Base-by-base conservation (phyloP, 2,329 filamentous ascomycete genomes). In the Cordyceps cicadae region DNA sequence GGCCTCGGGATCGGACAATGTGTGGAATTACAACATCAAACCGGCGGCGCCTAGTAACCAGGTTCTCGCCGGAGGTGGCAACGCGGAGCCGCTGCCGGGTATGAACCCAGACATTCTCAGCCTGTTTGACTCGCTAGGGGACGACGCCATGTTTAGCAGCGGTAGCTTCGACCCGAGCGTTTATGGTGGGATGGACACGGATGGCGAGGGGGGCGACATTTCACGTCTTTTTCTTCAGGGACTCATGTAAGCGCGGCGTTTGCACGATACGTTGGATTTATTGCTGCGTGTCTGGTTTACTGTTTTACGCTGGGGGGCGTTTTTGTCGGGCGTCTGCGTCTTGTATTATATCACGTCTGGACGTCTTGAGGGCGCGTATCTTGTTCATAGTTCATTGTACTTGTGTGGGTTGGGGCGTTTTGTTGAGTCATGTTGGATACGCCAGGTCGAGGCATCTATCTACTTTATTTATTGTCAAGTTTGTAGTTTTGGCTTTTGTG, bases 21-120 rank as follows among this genome's bases (percentile, higher is more conserved):
- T 19, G 32, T 41, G 51, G 54, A 57, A 48, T 11, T 29, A 59
- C 50, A 48, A 34, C 14, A 48, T 3, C 58, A 43, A n/a, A 26
- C 39, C 14, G 46, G 24, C 7, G 49, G 58, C 29, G 29, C 3
- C 1, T 2, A 26, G 43, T 29, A 5, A 19, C 14, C 19, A 8
- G 41, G 41, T 19, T 15, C 41, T 19, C 3, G 14, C 14, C 41
- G 29, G 29, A 2, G 12, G 17, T 29, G 48, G 29, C 15, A 45
- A 32, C 19, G 14, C 32, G 41, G 54, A 56, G 29, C 41, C 45
- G 43, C 29, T 56, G 43, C 54, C 54, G 12, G 67, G 70, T 24
- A 72, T 75, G 67, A 67, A 70, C 8, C 70, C 68, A n/a, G 71
- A 75, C 5, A 64, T 76, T 1, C 59, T 75, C 19, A 67, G 67